Evolutionary conservation across 495 filamentous ascomycete genomes (phyloP).

Genomic region (Aspergillus kassunensis): DNA sequence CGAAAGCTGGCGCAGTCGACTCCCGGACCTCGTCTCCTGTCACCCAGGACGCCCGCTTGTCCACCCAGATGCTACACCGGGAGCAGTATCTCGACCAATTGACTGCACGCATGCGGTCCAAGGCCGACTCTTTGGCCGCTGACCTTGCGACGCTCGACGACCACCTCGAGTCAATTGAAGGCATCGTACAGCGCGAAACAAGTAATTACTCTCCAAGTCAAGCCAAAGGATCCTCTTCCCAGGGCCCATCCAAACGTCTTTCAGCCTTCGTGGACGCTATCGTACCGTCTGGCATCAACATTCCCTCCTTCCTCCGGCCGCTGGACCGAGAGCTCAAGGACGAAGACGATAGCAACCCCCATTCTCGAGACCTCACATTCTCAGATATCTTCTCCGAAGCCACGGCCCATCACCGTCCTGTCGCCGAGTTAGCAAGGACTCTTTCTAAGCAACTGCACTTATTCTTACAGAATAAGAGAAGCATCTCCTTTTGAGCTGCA

Average conservation of each 20-base stretch:
- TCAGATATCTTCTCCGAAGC: conserved; percentile 23
- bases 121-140: conserved; percentile 31
- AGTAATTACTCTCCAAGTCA: conserved; percentile 8
- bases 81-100: conserved; percentile 38
- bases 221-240: not conserved
- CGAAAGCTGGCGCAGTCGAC: conserved; percentile 8
- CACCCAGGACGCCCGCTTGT: conserved; percentile 29
- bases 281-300: not conserved
- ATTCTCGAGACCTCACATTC: not conserved
- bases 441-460: conserved; percentile 19
- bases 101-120: conserved; percentile 33
- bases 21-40: conserved; percentile 10
- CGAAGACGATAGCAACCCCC: not conserved
- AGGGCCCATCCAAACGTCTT: not conserved
- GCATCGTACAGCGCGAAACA: conserved; percentile 25
- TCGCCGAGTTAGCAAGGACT: conserved; percentile 17
- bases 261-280: conserved; percentile 8
- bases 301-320: conserved; percentile 9
- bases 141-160: conserved; percentile 41
- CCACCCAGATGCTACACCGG: conserved; percentile 33
- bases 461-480: conserved; percentile 16
- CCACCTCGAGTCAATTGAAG: conserved; percentile 38
- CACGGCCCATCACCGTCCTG: conserved; percentile 27
- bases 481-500: not conserved
- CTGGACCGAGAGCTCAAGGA: not conserved